Conservation (phyloP, 805 yeast genomes). For the Vanderwaltozyma tropicalis region DNA sequence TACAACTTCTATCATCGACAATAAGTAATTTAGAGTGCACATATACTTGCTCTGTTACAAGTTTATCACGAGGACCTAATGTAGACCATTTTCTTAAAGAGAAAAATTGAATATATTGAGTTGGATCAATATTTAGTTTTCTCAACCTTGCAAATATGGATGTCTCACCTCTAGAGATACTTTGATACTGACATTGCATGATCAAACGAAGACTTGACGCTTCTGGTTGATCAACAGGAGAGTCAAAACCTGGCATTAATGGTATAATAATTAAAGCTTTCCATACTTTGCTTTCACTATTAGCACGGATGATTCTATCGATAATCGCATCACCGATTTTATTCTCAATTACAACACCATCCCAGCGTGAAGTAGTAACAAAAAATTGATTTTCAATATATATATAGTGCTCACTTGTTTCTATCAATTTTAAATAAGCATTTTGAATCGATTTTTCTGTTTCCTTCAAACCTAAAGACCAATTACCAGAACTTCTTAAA, state of each 20-base stretch:
- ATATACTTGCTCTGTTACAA: constrained; percentile 85
- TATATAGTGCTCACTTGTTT: constrained; percentile 83
- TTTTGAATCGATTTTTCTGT: constrained; percentile 85
- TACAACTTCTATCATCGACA: constrained; percentile 87
- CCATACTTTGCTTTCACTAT: constrained; percentile 69
- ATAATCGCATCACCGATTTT: constrained; percentile 90
- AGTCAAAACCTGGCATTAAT: constrained; percentile 93
- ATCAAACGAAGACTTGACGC: constrained; percentile 93
- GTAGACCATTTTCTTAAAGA: constrained; percentile 94
- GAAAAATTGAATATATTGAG: constrained; percentile 82
- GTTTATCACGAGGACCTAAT: constrained; percentile 60
- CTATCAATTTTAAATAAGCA: constrained; percentile 85
- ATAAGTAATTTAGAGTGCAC: constrained; percentile 88
- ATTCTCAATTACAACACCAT: constrained; percentile 75
- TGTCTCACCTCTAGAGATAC: constrained; percentile 81
- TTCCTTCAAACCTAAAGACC: constrained; percentile 86
- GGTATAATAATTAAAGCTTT: constrained; percentile 87
- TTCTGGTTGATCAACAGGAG: constrained; percentile 85
- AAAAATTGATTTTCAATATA: constrained; percentile 95
- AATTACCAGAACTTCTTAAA: constrained; percentile 76
- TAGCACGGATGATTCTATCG: constrained; percentile 88
- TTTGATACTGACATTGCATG: constrained; percentile 92
- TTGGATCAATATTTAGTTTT: constrained; percentile 75
- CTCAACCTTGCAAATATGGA: constrained; percentile 78
- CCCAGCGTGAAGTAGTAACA: constrained; percentile 77